A percentile compares a stretch with the other conserved stretches of the same genome.
These are phyloP conservation scores for Hyphodiscus hymeniophilus DNA, from an alignment of 495 filamentous ascomycete genomes.

Conservation along the genomic window DNA sequence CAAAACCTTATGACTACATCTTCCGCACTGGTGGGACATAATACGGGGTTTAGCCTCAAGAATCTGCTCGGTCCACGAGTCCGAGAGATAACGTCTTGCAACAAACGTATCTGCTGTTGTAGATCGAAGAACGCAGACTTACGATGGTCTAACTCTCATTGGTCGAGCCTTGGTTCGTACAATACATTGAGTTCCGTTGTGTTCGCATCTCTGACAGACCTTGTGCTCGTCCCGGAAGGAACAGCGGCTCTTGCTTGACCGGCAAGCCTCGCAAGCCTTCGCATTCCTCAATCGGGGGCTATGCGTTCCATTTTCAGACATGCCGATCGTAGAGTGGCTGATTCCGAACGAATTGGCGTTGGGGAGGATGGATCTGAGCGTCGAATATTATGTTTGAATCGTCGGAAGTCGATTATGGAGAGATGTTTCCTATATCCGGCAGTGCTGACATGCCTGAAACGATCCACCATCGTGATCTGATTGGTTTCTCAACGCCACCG, in stretches of 20 bases:
- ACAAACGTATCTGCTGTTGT: too few relatives aligned
- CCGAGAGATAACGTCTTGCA: too few relatives aligned
- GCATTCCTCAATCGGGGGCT: slow-evolving; percentile 13
- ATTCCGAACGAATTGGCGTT: not conserved
- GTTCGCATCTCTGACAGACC: slow-evolving; percentile 17
- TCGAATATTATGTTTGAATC: not conserved
- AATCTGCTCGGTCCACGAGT: too few relatives aligned
- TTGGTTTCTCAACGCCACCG: too few relatives aligned
- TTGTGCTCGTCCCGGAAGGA: slow-evolving; percentile 9
- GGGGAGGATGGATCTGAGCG: not conserved
- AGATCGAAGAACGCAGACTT: not conserved
- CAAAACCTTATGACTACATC: too few relatives aligned
- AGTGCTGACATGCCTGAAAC: not conserved
- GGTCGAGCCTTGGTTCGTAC: slow-evolving; percentile 19
- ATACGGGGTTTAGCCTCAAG: too few relatives aligned
- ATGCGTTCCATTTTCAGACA: slow-evolving; percentile 1
- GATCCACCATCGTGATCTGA: too few relatives aligned
- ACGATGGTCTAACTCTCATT: slow-evolving; percentile 11
- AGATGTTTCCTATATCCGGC: not conserved
- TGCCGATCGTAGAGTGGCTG: not conserved
- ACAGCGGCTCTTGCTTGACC: slow-evolving; percentile 20
- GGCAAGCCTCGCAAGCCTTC: slow-evolving; percentile 20
- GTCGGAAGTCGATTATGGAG: too few relatives aligned
- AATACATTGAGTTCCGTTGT: slow-evolving; percentile 14
- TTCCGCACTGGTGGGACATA: not conserved